Base-by-base conservation (phyloP, 371 early-diverging fungal genomes). In the Lichtheimia ornata region DNA sequence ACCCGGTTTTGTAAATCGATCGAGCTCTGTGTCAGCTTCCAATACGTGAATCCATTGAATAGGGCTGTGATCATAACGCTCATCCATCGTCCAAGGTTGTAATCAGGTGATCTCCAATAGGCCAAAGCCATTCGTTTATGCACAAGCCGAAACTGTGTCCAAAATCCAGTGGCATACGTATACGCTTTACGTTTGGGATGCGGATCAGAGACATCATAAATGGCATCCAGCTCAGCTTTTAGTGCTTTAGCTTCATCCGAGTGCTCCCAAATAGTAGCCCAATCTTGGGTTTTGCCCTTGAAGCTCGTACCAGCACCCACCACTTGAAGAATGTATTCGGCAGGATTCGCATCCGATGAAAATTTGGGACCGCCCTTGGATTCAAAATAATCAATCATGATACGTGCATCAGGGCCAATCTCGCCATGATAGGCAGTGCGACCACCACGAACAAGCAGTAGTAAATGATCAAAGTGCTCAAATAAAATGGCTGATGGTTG, bases 371-470 rank as follows among this genome's bases (percentile, higher is more conserved):
- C 88, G 54, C 88, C 88, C 20, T 81, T 76, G 51, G 72, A 54
- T 64, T 84, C 84, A 76, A 87, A 87, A 74, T 87, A 86, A 24
- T 74, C 55, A 54, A 82, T 76, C 61, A 87, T 72, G 22, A 74
- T 74, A 44, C 75, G 65, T 14, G 81, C 77, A 47, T 84, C 75
- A 5, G 59, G 58, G 13, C 88, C 88, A 30, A 88, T 69, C 45
- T 82, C 83, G 49, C 89, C 89, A 72, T 84, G 81, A 68, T 88
- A 88, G 5, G 78, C 74, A 3, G 75, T 70, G 25, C 66, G 63
- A 43, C 88, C 89, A 56, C 90, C 90, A 20, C 86, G 83, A 4
- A 86, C 88, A 12, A 91, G 73, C 5, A 91, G 72, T 18, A 91
- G 68, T 30, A 90, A 67, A 18, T 82, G 78, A 66, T 90, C 88